Conservation (phyloP, 768 basidiomycete species). For the Saitozyma sp. region DNA sequence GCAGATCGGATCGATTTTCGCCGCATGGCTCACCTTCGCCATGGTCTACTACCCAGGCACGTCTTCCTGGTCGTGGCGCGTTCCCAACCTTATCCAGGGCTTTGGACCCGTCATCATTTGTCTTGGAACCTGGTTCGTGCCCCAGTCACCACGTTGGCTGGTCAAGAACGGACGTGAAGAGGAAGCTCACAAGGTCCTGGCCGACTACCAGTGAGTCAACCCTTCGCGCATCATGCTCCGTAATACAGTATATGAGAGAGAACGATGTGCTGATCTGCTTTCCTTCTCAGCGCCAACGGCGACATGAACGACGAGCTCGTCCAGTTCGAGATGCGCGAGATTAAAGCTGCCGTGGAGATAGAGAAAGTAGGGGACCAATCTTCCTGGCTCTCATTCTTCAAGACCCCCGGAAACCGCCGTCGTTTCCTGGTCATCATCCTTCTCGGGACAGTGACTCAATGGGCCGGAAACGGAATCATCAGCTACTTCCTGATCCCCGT, state of each 20-base stretch:
- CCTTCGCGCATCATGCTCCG: too few species aligned
- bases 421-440: conserved; percentile 7
- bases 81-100: conserved; percentile 19
- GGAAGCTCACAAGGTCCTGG: too few species aligned
- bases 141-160: conserved; percentile 42
- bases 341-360: conserved; percentile 63
- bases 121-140: conserved; percentile 38
- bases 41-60: conserved; percentile 28
- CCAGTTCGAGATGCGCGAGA: conserved; percentile 56
- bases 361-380: conserved; percentile 15
- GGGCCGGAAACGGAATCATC: too few species aligned
- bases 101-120: conserved; percentile 24
- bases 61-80: conserved; percentile 16
- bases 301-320: conserved; percentile 59
- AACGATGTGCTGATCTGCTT: too few species aligned
- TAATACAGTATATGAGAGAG: too few species aligned
- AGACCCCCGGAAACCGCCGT: conserved; percentile 5
- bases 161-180: conserved; percentile 1
- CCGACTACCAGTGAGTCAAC: too few species aligned
- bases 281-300: conserved; percentile 59
- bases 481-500: conserved; percentile 32
- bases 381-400: conserved; percentile 32
- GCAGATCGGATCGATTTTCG: conserved; percentile 24
- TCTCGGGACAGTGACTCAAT: too few species aligned
- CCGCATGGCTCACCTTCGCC: conserved; percentile 31